phyloP scores from a whole-genome alignment of 768 basidiomycete species.

The Mrakia blollopis region DNA sequence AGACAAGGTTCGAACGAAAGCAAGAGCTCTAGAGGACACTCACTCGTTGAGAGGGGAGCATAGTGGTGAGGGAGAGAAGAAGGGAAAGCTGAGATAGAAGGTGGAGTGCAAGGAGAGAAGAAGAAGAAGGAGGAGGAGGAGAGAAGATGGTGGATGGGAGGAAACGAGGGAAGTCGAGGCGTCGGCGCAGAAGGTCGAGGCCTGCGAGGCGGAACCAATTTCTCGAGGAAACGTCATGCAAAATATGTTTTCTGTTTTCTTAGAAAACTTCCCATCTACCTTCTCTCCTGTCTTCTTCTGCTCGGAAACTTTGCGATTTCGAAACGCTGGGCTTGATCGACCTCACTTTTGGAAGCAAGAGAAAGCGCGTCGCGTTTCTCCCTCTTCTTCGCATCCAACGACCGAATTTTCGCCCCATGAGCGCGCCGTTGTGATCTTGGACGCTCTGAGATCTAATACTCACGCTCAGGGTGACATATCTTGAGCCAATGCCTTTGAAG shows the following conservation, averaged over 20 bases:
- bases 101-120: not conserved
- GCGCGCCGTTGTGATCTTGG: too few relatives aligned
- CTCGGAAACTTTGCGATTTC: not conserved
- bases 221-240: not conserved
- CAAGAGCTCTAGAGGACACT: slow-evolving; percentile 28
- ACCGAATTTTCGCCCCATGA: not conserved
- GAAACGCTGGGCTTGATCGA: too few relatives aligned
- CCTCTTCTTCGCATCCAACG: not conserved
- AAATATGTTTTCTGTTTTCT: too few relatives aligned
- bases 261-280: too few relatives aligned
- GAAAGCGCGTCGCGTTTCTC: not conserved
- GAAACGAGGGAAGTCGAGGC: not conserved
- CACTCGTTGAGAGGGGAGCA: slow-evolving; percentile 27
- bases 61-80: not conserved
- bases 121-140: too few relatives aligned
- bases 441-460: not conserved
- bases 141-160: not conserved
- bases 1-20: slow-evolving; percentile 35
- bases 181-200: not conserved
- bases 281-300: not conserved
- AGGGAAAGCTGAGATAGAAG: not conserved
- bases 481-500: not conserved
- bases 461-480: not conserved
- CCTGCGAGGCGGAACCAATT: not conserved
- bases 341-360: not conserved